phyloP scores from a whole-genome alignment of 768 basidiomycete genomes.

The Dictyophora rubrovolvata region DNA sequence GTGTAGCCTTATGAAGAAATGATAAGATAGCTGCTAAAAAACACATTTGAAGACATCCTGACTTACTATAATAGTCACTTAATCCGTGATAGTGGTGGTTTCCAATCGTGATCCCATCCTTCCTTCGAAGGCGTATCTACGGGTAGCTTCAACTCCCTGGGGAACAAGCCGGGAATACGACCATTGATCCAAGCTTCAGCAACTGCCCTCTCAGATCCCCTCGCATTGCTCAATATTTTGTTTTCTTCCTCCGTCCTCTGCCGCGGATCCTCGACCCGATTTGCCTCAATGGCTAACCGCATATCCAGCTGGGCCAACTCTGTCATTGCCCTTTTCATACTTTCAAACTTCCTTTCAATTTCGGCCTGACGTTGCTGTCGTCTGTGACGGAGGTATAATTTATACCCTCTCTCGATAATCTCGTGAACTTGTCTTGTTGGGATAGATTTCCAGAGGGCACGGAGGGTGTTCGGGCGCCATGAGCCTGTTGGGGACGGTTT shows the following conservation, averaged over 20 bases:
- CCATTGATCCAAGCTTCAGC: slow-evolving; percentile 47
- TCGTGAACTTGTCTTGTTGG: slow-evolving; percentile 84
- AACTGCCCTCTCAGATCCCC: slow-evolving; percentile 55
- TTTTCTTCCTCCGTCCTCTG: slow-evolving; percentile 45
- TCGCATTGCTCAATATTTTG: slow-evolving; percentile 50
- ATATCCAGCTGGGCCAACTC: slow-evolving; percentile 55
- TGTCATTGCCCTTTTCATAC: slow-evolving; percentile 81
- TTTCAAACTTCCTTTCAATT: slow-evolving; percentile 63
- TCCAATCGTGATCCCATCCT: slow-evolving; percentile 88
- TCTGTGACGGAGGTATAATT: slow-evolving; percentile 65
- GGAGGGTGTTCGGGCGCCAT: slow-evolving; percentile 70
- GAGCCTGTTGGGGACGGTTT: slow-evolving; percentile 67
- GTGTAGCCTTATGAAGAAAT: background rate
- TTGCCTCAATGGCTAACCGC: slow-evolving; percentile 57
- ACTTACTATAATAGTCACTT: too few species aligned
- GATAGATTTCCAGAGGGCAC: slow-evolving; percentile 71
- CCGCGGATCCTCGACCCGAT: slow-evolving; percentile 66
- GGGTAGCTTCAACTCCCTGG: slow-evolving; percentile 77
- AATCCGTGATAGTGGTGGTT: slow-evolving; percentile 37
- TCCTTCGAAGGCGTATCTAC: slow-evolving; percentile 72
- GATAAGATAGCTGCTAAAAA: slow-evolving; percentile 3
- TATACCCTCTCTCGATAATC: slow-evolving; percentile 87
- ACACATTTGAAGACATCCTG: too few species aligned
- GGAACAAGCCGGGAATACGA: slow-evolving; percentile 72
- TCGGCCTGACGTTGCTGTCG: slow-evolving; percentile 63